Percentiles rank a stretch among this genome's conserved stretches.
Evolutionary conservation across 495 filamentous ascomycete genomes (phyloP).

Genomic region (Cenococcum geophilum): DNA sequence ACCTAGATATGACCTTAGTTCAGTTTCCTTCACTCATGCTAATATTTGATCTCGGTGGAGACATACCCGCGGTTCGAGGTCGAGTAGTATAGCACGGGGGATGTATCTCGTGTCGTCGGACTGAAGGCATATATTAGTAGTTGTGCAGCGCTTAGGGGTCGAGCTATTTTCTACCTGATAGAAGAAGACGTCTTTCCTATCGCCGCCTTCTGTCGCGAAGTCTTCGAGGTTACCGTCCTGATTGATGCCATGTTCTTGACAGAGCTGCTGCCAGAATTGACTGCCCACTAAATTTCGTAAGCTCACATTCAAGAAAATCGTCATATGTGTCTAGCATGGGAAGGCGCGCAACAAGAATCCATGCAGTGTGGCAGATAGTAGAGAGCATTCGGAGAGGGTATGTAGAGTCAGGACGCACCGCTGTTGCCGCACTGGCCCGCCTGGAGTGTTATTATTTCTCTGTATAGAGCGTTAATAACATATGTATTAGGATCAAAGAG

Average conservation of each 20-base stretch:
- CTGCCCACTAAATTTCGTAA: conserved; percentile 60
- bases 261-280: conserved; percentile 97
- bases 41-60: not conserved
- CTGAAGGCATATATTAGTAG: conserved; percentile 32
- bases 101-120: conserved; percentile 98
- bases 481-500: not conserved
- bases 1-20: conserved; percentile 48
- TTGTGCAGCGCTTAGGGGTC: not conserved
- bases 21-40: not conserved
- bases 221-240: conserved; percentile 95
- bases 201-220: conserved; percentile 91
- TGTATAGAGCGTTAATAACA: conserved; percentile 35
- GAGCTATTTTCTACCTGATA: conserved; percentile 58
- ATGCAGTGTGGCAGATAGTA: conserved; percentile 10
- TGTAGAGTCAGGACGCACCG: conserved; percentile 53
- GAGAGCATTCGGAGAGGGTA: not conserved
- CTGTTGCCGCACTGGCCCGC: conserved; percentile 99
- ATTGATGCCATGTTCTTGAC: conserved; percentile 95
- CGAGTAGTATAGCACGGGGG: conserved; percentile 88
- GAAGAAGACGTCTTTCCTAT: conserved; percentile 99
- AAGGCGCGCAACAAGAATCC: conserved; percentile 10
- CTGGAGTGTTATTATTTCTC: conserved; percentile 99
- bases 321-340: not conserved
- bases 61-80: conserved; percentile 82
- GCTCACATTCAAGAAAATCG: not conserved